Evolutionary conservation across 768 basidiomycete species (phyloP).

Genomic region (Lactarius vividus): DNA sequence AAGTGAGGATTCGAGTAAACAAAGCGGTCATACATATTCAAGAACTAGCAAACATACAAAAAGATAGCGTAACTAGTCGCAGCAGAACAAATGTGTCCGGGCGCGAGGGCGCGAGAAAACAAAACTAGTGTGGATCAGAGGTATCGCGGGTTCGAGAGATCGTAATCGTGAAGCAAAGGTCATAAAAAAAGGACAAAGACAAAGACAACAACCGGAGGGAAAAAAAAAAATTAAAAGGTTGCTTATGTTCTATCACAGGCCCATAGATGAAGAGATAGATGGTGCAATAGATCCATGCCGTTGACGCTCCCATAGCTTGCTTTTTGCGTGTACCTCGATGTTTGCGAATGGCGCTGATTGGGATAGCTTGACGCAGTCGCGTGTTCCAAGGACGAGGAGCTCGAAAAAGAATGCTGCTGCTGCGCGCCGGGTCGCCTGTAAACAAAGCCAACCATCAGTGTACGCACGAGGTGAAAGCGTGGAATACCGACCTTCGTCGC

Average conservation of each 20-base stretch:
- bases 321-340: constrained; percentile 78
- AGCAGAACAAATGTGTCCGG: constrained; percentile 4
- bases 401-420: constrained; percentile 99
- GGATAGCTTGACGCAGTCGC: constrained; percentile 81
- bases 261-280: constrained; percentile 47
- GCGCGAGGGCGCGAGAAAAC: constrained; percentile 1
- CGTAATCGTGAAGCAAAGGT: constrained; percentile 2
- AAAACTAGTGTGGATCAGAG: constrained; percentile 17
- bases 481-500: constrained; percentile 65
- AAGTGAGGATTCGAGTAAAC: background rate
- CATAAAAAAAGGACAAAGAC: constrained; percentile 5
- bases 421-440: constrained; percentile 82
- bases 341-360: constrained; percentile 79
- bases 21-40: constrained; percentile 7
- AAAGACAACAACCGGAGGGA: constrained; percentile 1
- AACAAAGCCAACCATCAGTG: background rate
- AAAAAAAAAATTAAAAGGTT: background rate
- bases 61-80: constrained; percentile 19
- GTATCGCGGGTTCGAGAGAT: constrained; percentile 19
- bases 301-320: constrained; percentile 80
- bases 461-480: background rate
- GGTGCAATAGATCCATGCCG: constrained; percentile 43
- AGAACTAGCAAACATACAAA: constrained; percentile 10
- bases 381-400: constrained; percentile 87
- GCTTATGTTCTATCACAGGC: constrained; percentile 31